Base-by-base conservation (phyloP, 257 asterid species). In the Solanum clarkiae region DNA sequence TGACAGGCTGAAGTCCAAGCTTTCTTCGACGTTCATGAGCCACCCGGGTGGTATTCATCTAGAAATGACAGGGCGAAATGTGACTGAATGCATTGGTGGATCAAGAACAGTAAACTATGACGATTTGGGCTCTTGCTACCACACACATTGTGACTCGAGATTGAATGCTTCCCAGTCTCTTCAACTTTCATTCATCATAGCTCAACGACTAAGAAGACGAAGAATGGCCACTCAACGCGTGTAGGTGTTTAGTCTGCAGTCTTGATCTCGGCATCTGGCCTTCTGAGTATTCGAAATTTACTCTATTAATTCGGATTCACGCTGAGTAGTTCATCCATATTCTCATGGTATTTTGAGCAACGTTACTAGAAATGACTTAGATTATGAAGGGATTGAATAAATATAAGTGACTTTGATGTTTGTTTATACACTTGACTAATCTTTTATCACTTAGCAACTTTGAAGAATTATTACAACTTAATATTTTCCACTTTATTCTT, bases 11-110 rank as follows among this genome's bases (percentile, higher is more conserved):
- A 94, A 80, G 95, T 93, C 11, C 89, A 94, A 86, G 95, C 98
- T 45, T 94, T 93, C 96, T 94, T 94, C 40, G 96, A 94, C 6
- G 97, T 93, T 81, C 98, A 94, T 15, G 98, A 94, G 93, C 97
- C 92, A 88, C 94, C 91, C 97, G 0, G 97, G 98, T 18, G 98
- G 98, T 17, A 92, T 93, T 72, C 98, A 94, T 85, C 93, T 93
- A 17, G 97, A 94, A 86, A 94, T 94, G 98, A 93, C 97, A 0
- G 98, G 97, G 47, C 97, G 91, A 74, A 94, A 94, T 42, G 98
- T 94, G 89, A 94, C 97, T 0, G 98, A 93, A 47, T 94, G 97
- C 86, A 94, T 92, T 32, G 98, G 97, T 9, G 95, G 98, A 51
- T 94, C 97, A 32, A 84, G 97, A 86, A 93, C 95, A 1, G 95